Conservation (phyloP, 306 rosid species). For the Potentilla sterilis region DNA sequence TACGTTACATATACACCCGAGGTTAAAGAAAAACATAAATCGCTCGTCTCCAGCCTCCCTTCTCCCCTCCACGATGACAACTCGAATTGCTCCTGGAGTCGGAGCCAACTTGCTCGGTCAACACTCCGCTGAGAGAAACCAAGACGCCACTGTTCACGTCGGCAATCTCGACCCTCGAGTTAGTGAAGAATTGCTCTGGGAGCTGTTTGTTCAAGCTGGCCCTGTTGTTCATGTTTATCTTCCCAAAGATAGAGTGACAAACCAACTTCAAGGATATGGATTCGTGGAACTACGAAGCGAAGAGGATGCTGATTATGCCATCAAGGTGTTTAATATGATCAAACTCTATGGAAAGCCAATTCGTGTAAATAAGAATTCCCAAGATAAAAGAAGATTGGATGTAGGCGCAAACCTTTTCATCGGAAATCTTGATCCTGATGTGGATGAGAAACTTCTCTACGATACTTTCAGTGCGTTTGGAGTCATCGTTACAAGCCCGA, state of each 20-base stretch:
- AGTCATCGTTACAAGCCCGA: constrained; percentile 90
- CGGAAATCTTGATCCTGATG: constrained; percentile 95
- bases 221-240: constrained; percentile 73
- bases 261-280: constrained; percentile 90
- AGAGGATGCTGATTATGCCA: constrained; percentile 92
- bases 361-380: constrained; percentile 95
- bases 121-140: constrained; percentile 91
- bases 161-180: constrained; percentile 87
- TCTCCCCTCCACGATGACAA: constrained; percentile 49
- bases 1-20: too few relatives aligned
- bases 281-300: constrained; percentile 90
- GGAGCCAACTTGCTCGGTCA: constrained; percentile 85
- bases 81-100: constrained; percentile 92
- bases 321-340: constrained; percentile 91
- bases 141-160: constrained; percentile 92
- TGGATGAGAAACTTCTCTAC: constrained; percentile 90
- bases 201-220: constrained; percentile 56
- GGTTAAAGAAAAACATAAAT: background rate
- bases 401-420: constrained; percentile 96
- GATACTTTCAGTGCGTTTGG: constrained; percentile 99
- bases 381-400: constrained; percentile 92
- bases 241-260: constrained; percentile 92
- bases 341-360: constrained; percentile 95
- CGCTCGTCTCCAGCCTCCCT: background rate
- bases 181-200: constrained; percentile 51